A percentile compares a stretch with the other conserved stretches of the same genome.
Evolutionary conservation across 441 rosid species (phyloP).

Genomic region (Daphne laureola): DNA sequence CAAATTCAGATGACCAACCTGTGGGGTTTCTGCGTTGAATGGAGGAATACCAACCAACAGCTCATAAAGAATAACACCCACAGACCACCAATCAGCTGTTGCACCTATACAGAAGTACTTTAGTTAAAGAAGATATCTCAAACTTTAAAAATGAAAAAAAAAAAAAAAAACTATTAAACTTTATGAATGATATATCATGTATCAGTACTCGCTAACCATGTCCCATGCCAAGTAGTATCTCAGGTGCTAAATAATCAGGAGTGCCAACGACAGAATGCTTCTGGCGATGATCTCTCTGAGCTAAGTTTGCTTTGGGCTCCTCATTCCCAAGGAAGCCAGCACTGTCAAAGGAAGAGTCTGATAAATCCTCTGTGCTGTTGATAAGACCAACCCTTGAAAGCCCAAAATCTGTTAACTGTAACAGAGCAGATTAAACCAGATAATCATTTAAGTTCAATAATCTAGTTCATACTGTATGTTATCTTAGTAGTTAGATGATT

Average conservation of each 20-base stretch:
- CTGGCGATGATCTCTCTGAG: slow-evolving; percentile 52
- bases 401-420: slow-evolving; percentile 99
- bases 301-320: slow-evolving; percentile 36
- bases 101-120: slow-evolving; percentile 38
- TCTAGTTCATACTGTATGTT: not conserved
- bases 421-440: slow-evolving; percentile 25
- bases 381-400: slow-evolving; percentile 98
- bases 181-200: slow-evolving; percentile 3
- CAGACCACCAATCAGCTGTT: slow-evolving; percentile 99
- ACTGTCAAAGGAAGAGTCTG: slow-evolving; percentile 58
- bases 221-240: slow-evolving; percentile 98
- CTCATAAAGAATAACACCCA: slow-evolving; percentile 89
- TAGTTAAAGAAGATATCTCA: slow-evolving; percentile 13
- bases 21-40: slow-evolving; percentile 89
- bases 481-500: not conserved
- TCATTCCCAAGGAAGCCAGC: slow-evolving; percentile 47
- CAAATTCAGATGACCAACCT: slow-evolving; percentile 33
- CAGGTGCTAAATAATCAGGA: slow-evolving; percentile 98
- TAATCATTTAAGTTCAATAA: slow-evolving; percentile 1
- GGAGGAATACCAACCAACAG: slow-evolving; percentile 91
- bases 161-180: slow-evolving; percentile 6
- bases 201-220: slow-evolving; percentile 50
- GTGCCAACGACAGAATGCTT: slow-evolving; percentile 85
- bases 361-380: slow-evolving; percentile 91
- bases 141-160: no score